phyloP scores from a whole-genome alignment of 352 stramenopile genomes.

The Pythium angustatum region DNA sequence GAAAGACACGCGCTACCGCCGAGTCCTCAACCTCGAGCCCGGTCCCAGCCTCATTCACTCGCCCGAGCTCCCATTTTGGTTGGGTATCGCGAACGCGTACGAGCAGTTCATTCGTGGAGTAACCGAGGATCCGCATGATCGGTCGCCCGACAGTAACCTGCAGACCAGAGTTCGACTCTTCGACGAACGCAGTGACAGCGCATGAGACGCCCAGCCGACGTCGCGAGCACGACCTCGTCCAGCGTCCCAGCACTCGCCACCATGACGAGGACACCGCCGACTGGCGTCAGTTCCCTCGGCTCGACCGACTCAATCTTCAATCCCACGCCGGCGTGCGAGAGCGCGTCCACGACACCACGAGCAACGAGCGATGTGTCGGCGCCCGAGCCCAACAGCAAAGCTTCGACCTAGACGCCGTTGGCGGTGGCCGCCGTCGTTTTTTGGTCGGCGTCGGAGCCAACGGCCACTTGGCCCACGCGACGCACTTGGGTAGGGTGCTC shows the following conservation, averaged over 20 bases:
- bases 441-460: not conserved
- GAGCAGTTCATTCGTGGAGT: conserved; percentile 16
- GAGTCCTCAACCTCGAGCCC: not conserved
- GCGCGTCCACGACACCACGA: conserved; percentile 8
- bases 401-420: not conserved
- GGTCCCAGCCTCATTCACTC: not conserved
- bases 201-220: conserved; percentile 17
- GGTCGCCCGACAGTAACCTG: conserved; percentile 15
- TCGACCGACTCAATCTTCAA: not conserved
- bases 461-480: not conserved
- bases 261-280: not conserved
- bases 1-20: not conserved
- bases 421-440: not conserved
- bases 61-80: conserved; percentile 1
- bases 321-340: not conserved
- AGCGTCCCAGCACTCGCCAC: conserved; percentile 3
- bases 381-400: conserved; percentile 10
- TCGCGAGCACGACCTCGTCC: conserved; percentile 9
- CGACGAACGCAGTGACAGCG: conserved; percentile 4
- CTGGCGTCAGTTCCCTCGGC: not conserved
- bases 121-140: conserved; percentile 21
- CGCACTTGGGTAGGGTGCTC: not conserved
- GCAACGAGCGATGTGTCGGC: conserved; percentile 16
- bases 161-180: not conserved
- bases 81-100: not conserved